A percentile compares a stretch with the other conserved stretches of the same genome.
phyloP scores from a whole-genome alignment of 2,329 filamentous ascomycete genomes.

The Calonectria hongkongensis region DNA sequence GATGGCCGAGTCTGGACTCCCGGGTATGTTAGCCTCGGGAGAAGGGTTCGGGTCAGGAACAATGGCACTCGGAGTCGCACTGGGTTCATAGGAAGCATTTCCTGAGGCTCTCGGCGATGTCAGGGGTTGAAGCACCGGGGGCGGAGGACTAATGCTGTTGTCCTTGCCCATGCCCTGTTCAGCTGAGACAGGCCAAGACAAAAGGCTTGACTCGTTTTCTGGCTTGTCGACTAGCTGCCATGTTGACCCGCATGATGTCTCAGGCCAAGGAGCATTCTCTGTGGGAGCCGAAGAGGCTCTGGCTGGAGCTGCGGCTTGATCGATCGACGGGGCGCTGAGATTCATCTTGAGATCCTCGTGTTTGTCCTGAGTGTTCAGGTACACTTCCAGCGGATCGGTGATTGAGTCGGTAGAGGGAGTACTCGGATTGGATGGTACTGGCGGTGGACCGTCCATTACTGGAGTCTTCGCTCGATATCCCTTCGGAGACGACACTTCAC shows the following conservation, averaged over 20 bases:
- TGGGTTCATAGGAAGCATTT: background rate
- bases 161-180: too few species aligned
- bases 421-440: conserved; percentile 40
- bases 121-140: conserved; percentile 3
- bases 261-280: background rate
- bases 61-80: background rate
- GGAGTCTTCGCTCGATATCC: background rate
- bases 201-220: background rate
- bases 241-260: conserved; percentile 21
- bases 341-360: conserved; percentile 41
- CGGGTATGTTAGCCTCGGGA: background rate
- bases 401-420: conserved; percentile 17
- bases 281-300: background rate
- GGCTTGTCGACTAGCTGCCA: conserved; percentile 33
- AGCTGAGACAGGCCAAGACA: background rate
- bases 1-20: conserved; percentile 35
- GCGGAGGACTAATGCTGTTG: background rate
- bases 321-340: background rate
- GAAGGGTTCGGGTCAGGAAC: background rate
- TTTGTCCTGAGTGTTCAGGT: conserved; percentile 42
- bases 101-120: background rate
- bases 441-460: background rate
- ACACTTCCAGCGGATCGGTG: conserved; percentile 43
- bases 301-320: background rate
- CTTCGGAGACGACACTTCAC: background rate